These are phyloP conservation scores for Pyrenula massariospora DNA, from an alignment of 495 filamentous ascomycete species.

Conservation along the genomic window DNA sequence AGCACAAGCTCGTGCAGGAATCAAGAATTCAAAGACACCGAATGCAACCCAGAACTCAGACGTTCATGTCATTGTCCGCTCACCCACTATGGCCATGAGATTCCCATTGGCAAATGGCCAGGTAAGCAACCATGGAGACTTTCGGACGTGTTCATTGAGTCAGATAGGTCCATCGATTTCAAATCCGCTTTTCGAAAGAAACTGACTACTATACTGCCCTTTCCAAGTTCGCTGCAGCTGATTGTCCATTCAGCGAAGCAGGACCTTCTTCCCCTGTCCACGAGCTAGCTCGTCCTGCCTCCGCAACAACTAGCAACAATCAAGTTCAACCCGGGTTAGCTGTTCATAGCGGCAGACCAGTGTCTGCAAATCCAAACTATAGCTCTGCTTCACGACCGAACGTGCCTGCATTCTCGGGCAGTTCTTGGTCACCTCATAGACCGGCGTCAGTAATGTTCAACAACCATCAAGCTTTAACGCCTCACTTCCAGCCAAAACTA, in stretches of 20 bases:
- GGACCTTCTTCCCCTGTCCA: slow-evolving; percentile 1
- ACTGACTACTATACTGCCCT: slow-evolving; percentile 19
- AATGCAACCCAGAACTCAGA: slow-evolving; percentile 3
- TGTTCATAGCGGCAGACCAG: background rate
- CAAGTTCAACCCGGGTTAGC: background rate
- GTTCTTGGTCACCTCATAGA: background rate
- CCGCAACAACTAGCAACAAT: background rate
- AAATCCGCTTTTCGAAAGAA: slow-evolving; percentile 26
- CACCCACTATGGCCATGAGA: slow-evolving; percentile 18
- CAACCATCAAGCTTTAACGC: no score
- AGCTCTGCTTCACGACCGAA: background rate
- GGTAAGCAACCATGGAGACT: slow-evolving; percentile 4
- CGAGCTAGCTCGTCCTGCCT: background rate
- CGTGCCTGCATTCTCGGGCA: background rate
- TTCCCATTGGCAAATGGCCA: slow-evolving; percentile 11
- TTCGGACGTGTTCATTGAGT: slow-evolving; percentile 1
- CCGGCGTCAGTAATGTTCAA: background rate
- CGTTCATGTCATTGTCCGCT: slow-evolving; percentile 13
- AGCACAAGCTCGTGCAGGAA: background rate
- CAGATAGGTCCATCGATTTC: slow-evolving; percentile 28
- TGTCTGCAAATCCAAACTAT: background rate
- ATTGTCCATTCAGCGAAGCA: slow-evolving; percentile 14
- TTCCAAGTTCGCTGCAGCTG: slow-evolving; percentile 15
- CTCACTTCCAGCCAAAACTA: no score
- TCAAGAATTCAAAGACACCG: slow-evolving; percentile 8